A percentile compares a stretch with the other conserved stretches of the same genome.
Evolutionary conservation across 306 rosid species (phyloP).

Genomic region (Cucurbita maxima): DNA sequence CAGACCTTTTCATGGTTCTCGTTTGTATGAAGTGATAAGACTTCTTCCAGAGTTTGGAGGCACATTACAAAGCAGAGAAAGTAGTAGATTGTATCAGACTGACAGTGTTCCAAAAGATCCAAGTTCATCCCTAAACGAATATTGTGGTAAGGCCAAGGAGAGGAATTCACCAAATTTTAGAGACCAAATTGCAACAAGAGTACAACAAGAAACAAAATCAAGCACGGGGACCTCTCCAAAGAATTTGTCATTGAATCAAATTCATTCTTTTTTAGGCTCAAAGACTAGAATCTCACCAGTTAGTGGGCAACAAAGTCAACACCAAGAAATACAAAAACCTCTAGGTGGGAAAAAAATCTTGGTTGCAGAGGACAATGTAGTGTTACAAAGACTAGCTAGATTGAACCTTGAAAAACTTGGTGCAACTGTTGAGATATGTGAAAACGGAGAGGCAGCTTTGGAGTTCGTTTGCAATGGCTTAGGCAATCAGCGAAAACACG

Average conservation of each 20-base stretch:
- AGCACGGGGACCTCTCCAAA: not conserved
- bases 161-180: not conserved
- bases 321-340: constrained; percentile 16
- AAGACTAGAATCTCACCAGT: not conserved
- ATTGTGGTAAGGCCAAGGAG: not conserved
- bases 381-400: constrained; percentile 19
- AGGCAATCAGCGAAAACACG: not conserved
- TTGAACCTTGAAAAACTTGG: constrained; percentile 25
- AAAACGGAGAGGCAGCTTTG: constrained; percentile 48
- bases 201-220: not conserved
- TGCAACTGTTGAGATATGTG: constrained; percentile 29
- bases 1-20: constrained; percentile 50
- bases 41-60: constrained; percentile 69
- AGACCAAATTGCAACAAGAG: not conserved
- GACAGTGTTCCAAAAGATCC: not conserved
- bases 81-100: not conserved
- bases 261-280: not conserved
- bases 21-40: constrained; percentile 27
- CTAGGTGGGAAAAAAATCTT: constrained; percentile 44
- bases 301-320: not conserved
- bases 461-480: constrained; percentile 24
- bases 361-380: constrained; percentile 37
- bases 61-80: constrained; percentile 1
- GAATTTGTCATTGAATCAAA: constrained; percentile 4
- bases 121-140: constrained; percentile 2